Percentiles rank a stretch among this genome's conserved stretches.
phyloP scores from a whole-genome alignment of 352 stramenopile genomes.

The Phytopythium delawarense region DNA sequence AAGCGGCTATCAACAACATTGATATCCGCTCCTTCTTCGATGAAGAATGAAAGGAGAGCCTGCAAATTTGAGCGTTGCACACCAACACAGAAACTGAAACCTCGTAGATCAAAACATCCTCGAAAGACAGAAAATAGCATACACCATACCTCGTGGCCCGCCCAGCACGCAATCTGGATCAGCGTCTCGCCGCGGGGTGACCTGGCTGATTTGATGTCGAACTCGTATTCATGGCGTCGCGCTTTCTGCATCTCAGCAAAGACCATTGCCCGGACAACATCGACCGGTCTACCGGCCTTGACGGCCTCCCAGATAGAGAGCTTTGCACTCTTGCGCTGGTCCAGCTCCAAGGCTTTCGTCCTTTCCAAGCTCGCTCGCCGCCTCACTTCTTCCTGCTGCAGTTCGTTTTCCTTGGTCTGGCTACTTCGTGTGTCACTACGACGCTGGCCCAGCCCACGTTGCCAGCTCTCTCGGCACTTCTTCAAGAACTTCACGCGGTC shows the following conservation, averaged over 20 bases:
- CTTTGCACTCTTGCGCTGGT: constrained; percentile 28
- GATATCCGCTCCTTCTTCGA: constrained; percentile 56
- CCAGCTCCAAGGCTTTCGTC: constrained; percentile 15
- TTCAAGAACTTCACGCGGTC: constrained; percentile 21
- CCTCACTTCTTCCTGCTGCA: constrained; percentile 12
- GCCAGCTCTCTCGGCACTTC: constrained; percentile 40
- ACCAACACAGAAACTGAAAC: background rate
- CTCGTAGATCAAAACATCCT: background rate
- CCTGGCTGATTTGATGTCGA: constrained; percentile 37
- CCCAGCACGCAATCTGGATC: constrained; percentile 71
- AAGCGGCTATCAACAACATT: constrained; percentile 42
- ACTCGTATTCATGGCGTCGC: constrained; percentile 50
- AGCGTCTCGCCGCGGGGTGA: constrained; percentile 56
- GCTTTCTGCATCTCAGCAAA: constrained; percentile 63
- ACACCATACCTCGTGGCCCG: constrained; percentile 39
- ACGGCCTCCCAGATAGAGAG: constrained; percentile 69
- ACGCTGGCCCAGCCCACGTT: constrained; percentile 29
- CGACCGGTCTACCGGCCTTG: constrained; percentile 41
- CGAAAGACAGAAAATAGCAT: background rate
- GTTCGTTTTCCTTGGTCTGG: constrained; percentile 5
- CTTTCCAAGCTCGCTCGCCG: constrained; percentile 13
- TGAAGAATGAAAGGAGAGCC: constrained; percentile 49
- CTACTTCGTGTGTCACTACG: constrained; percentile 19
- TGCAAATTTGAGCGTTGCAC: constrained; percentile 1
- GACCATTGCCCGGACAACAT: constrained; percentile 46